phyloP scores from a whole-genome alignment of 768 basidiomycete genomes.

The Tremella yokohamensis region DNA sequence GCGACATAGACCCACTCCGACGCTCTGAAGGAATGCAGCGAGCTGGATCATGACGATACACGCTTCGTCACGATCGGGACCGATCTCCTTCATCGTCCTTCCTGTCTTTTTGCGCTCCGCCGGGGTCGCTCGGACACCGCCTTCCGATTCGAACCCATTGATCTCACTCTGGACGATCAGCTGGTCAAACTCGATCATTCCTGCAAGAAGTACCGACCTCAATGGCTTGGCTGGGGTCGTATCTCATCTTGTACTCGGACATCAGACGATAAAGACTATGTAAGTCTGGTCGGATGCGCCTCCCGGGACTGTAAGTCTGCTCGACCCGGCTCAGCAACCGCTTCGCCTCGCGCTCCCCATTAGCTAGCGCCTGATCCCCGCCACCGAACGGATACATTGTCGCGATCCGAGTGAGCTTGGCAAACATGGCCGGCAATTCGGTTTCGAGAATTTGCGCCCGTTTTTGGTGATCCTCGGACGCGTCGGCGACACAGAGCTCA shows the following conservation, averaged over 20 bases:
- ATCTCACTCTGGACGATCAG: too few species aligned
- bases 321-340: background rate
- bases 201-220: too few species aligned
- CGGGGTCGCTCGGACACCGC: too few species aligned
- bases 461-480: background rate
- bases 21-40: background rate
- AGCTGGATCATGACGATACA: slow-evolving; percentile 6
- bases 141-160: too few species aligned
- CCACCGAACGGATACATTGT: background rate
- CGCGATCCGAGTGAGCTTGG: background rate
- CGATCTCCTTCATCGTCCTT: slow-evolving; percentile 1
- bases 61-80: background rate
- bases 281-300: background rate
- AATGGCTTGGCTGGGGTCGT: too few species aligned
- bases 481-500: slow-evolving; percentile 4
- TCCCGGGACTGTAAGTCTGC: background rate
- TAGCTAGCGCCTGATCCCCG: background rate
- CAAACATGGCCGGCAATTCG: background rate
- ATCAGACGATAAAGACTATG: background rate
- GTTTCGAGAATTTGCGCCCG: background rate
- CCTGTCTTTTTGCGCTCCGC: slow-evolving; percentile 2
- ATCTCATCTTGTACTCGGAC: too few species aligned
- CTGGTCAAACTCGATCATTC: too few species aligned
- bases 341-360: too few species aligned
- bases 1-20: background rate